These are phyloP conservation scores for Marchantia paleacea DNA, from an alignment of 225 moss, liverwort and hornwort genomes.

Conservation along the genomic window DNA sequence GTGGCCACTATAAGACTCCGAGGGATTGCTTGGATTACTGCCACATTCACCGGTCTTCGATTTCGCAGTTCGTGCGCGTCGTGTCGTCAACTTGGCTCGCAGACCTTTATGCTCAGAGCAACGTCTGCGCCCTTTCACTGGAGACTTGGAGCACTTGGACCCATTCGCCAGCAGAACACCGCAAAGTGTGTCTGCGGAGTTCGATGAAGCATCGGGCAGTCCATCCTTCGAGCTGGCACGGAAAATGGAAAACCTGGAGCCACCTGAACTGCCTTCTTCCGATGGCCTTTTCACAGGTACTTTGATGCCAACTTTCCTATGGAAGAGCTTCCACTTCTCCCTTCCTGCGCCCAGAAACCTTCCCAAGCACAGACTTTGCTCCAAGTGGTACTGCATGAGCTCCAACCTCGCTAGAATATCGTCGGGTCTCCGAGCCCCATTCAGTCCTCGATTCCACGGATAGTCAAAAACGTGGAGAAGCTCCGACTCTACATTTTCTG, in stretches of 20 bases:
- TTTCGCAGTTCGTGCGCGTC: conserved; percentile 1
- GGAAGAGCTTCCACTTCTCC: conserved; percentile 42
- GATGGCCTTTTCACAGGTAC: conserved; percentile 58
- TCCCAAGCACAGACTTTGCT: conserved; percentile 48
- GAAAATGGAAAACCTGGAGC: conserved; percentile 25
- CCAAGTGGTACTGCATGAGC: conserved; percentile 40
- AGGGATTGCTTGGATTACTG: neutral
- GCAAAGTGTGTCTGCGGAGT: conserved; percentile 3
- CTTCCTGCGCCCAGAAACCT: conserved; percentile 17
- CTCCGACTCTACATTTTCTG: conserved; percentile 68
- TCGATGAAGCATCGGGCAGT: neutral
- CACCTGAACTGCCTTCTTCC: neutral
- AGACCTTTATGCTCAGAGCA: conserved; percentile 39
- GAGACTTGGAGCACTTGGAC: conserved; percentile 24
- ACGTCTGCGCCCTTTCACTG: conserved; percentile 36
- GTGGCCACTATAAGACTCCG: neutral
- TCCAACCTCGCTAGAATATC: conserved; percentile 81
- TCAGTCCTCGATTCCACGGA: conserved; percentile 78
- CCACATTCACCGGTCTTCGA: neutral
- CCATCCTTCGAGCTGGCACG: neutral
- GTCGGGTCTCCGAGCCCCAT: conserved; percentile 63
- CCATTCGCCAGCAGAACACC: conserved; percentile 31
- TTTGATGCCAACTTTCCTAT: conserved; percentile 46
- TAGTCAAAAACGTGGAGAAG: conserved; percentile 77
- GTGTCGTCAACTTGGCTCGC: conserved; percentile 12